These are phyloP conservation scores for Phanerodontia chrysosporium DNA, from an alignment of 768 basidiomycete species.

Conservation along the genomic window DNA sequence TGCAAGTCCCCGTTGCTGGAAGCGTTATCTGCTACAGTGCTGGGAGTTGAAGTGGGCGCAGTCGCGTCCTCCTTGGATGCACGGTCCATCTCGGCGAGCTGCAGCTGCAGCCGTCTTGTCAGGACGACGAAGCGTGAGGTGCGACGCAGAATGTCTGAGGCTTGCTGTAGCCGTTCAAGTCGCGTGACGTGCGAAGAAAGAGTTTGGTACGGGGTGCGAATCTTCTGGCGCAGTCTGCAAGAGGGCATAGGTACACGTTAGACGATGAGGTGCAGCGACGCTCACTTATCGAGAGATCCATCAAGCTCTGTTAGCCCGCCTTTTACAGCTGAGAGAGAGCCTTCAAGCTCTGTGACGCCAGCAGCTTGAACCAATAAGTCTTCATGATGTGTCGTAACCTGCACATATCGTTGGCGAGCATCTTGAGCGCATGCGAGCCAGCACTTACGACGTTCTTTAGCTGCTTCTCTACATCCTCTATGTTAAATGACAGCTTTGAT, in stretches of 20 bases:
- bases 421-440: neutral
- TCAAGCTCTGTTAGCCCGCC: constrained; percentile 72
- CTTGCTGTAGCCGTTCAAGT: constrained; percentile 76
- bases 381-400: constrained; percentile 85
- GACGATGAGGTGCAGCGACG: neutral
- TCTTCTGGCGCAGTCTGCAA: constrained; percentile 74
- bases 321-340: constrained; percentile 62
- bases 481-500: constrained; percentile 78
- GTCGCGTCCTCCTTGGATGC: constrained; percentile 10
- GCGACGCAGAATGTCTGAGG: constrained; percentile 79
- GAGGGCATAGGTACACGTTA: neutral
- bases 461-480: constrained; percentile 91
- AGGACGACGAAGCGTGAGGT: constrained; percentile 83
- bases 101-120: constrained; percentile 74
- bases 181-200: constrained; percentile 68
- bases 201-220: constrained; percentile 77
- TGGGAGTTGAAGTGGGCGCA: neutral
- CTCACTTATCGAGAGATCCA: constrained; percentile 71
- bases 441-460: constrained; percentile 73
- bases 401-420: neutral
- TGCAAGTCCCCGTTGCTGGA: constrained; percentile 10
- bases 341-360: constrained; percentile 64
- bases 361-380: constrained; percentile 80
- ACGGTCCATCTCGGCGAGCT: constrained; percentile 70
- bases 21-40: constrained; percentile 1